Conservation (phyloP, 2,329 filamentous ascomycete genomes). For the Colletotrichum tabaci region DNA sequence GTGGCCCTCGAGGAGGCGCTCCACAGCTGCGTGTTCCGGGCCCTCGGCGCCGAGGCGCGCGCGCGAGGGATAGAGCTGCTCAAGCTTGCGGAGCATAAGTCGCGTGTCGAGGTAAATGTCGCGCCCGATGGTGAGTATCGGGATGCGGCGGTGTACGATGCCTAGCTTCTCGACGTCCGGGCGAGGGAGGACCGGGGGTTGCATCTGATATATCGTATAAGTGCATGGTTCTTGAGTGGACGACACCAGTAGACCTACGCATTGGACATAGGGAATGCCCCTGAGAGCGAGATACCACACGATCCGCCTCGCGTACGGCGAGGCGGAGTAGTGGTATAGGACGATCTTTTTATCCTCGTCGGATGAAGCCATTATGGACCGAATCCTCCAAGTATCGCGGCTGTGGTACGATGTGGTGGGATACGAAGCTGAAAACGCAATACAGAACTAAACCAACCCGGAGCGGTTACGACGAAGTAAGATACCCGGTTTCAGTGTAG, state of each 20-base stretch:
- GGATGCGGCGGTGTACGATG: constrained; percentile 78
- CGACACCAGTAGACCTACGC: constrained; percentile 63
- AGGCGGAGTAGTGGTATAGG: constrained; percentile 77
- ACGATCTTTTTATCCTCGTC: constrained; percentile 57
- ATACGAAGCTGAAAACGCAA: not conserved
- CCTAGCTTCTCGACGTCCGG: constrained; percentile 74
- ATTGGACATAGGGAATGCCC: constrained; percentile 76
- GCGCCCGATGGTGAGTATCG: constrained; percentile 75
- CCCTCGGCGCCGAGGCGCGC: constrained; percentile 55
- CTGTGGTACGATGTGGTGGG: not conserved
- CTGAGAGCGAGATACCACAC: constrained; percentile 79
- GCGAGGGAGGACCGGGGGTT: constrained; percentile 77
- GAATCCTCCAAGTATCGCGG: not conserved
- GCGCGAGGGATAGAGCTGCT: constrained; percentile 65
- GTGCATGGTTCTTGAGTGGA: constrained; percentile 1
- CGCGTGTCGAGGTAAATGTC: constrained; percentile 80
- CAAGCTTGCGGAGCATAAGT: constrained; percentile 77
- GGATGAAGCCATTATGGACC: constrained; percentile 23
- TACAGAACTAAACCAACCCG: too few species aligned
- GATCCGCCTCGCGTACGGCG: constrained; percentile 75
- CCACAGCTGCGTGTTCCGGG: constrained; percentile 60
- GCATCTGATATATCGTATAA: constrained; percentile 61
- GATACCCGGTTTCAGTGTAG: not conserved
- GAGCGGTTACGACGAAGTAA: not conserved
- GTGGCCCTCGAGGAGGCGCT: constrained; percentile 70